These are phyloP conservation scores for Thielaviopsis punctulata DNA, from an alignment of 2,329 filamentous ascomycete species.

Conservation along the genomic window DNA sequence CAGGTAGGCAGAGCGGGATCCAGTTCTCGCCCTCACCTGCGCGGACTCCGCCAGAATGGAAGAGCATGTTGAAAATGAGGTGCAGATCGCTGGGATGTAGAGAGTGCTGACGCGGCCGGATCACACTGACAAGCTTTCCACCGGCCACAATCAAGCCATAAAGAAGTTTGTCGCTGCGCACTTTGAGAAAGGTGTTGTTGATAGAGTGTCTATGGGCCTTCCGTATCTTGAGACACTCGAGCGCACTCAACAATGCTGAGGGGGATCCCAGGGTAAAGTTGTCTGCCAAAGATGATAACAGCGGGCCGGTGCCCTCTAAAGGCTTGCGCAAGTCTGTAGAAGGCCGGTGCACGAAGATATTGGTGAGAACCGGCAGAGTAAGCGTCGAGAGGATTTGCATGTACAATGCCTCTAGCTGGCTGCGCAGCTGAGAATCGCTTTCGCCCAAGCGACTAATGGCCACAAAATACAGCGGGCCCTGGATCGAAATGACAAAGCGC, in stretches of 20 bases:
- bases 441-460: constrained; percentile 87
- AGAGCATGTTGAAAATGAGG: constrained; percentile 98
- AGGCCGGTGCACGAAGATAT: constrained; percentile 75
- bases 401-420: constrained; percentile 83
- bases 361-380: constrained; percentile 70
- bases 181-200: constrained; percentile 72
- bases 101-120: constrained; percentile 85
- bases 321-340: constrained; percentile 88
- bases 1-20: constrained; percentile 89
- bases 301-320: constrained; percentile 74
- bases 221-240: constrained; percentile 84
- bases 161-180: constrained; percentile 58
- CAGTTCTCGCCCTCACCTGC: constrained; percentile 86
- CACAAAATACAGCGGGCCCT: constrained; percentile 80
- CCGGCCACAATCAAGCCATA: constrained; percentile 91
- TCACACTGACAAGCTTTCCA: constrained; percentile 82
- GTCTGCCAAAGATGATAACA: constrained; percentile 83
- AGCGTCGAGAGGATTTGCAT: constrained; percentile 96
- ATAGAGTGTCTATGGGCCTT: constrained; percentile 76
- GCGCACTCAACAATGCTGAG: constrained; percentile 68
- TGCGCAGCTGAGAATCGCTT: constrained; percentile 71
- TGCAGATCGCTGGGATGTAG: constrained; percentile 90
- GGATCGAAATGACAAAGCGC: constrained; percentile 69
- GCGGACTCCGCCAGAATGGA: constrained; percentile 83
- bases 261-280: constrained; percentile 88